phyloP scores from a whole-genome alignment of 352 stramenopile species.

The Globisporangium cederbergense region DNA sequence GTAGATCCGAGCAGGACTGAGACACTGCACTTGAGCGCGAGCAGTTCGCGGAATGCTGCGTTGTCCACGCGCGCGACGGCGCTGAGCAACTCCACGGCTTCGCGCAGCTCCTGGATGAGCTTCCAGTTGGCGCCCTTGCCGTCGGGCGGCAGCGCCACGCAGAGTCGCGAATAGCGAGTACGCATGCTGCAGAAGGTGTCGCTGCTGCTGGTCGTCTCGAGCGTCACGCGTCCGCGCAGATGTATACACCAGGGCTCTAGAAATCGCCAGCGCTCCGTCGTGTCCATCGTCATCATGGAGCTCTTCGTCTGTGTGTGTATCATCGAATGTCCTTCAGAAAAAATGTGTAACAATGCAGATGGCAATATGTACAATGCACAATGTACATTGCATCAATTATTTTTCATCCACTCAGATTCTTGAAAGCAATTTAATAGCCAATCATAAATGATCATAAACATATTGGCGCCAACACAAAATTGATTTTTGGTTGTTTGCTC shows the following conservation, averaged over 20 bases:
- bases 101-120: conserved; percentile 10
- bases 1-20: background rate
- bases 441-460: background rate
- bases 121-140: conserved; percentile 12
- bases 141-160: conserved; percentile 7
- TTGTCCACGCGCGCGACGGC: conserved; percentile 10
- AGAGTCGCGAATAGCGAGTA: conserved; percentile 3
- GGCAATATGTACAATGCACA: background rate
- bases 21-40: conserved; percentile 4
- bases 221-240: conserved; percentile 8
- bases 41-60: conserved; percentile 6
- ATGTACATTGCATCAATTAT: background rate
- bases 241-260: conserved; percentile 12
- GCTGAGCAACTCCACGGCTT: conserved; percentile 14
- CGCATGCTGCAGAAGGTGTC: background rate
- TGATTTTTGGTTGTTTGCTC: background rate
- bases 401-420: background rate
- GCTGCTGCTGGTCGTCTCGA: background rate
- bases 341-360: background rate
- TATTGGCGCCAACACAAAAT: conserved; percentile 3
- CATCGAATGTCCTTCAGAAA: background rate
- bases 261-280: conserved; percentile 15
- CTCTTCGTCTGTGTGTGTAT: background rate
- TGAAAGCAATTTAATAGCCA: background rate
- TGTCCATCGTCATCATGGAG: conserved; percentile 11